phyloP scores from a whole-genome alignment of 192 early-diverging fungal genomes.

The Polychytrium aggregatum region DNA sequence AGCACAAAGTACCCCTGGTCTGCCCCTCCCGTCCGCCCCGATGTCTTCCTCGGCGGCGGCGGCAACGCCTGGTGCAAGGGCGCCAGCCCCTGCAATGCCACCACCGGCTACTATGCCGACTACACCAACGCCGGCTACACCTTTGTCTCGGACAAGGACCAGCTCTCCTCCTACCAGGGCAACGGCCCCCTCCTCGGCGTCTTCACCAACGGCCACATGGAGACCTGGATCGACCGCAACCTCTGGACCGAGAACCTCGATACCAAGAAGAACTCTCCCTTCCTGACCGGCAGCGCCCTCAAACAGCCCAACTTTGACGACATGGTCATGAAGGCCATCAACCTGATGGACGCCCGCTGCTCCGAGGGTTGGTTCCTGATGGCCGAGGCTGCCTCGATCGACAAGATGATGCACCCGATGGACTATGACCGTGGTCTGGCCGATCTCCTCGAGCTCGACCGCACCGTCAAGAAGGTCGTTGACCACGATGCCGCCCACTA shows the following conservation, averaged over 20 bases:
- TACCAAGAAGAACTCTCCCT: conserved; percentile 23
- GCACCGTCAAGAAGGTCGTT: conserved; percentile 39
- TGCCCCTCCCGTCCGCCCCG: conserved; percentile 36
- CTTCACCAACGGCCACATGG: conserved; percentile 45
- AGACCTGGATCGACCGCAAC: conserved; percentile 55
- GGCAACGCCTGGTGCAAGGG: conserved; percentile 38
- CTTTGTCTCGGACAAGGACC: conserved; percentile 32
- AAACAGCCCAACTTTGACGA: conserved; percentile 46
- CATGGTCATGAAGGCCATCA: conserved; percentile 49
- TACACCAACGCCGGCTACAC: conserved; percentile 45
- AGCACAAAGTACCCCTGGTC: conserved; percentile 6
- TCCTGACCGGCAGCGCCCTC: conserved; percentile 28
- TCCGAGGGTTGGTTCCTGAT: conserved; percentile 54
- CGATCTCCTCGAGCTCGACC: conserved; percentile 53
- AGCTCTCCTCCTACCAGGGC: conserved; percentile 36
- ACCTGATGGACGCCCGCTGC: conserved; percentile 45
- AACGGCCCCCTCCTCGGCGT: conserved; percentile 47
- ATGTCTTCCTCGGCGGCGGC: conserved; percentile 56
- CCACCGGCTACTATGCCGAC: conserved; percentile 35
- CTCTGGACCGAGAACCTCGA: conserved; percentile 38
- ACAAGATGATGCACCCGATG: conserved; percentile 50
- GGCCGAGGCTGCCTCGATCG: conserved; percentile 53
- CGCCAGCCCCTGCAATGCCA: conserved; percentile 22
- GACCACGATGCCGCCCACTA: conserved; percentile 44
- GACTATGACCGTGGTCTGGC: conserved; percentile 53